phyloP scores from a whole-genome alignment of 305 asterid genomes.

The Fraxinus ornus region DNA sequence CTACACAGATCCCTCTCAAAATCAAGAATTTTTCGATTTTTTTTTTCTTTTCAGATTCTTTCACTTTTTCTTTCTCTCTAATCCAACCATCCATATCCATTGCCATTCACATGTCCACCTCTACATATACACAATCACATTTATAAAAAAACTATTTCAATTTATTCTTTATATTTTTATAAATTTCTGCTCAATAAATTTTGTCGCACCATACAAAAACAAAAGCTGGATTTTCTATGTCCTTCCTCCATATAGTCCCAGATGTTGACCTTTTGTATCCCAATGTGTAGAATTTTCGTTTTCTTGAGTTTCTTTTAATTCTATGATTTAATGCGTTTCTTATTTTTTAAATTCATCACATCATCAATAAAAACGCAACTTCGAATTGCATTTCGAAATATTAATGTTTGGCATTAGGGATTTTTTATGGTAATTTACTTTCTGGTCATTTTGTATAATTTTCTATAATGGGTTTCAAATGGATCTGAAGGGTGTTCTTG shows the following conservation, averaged over 20 bases:
- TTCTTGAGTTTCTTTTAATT: conserved; percentile 12
- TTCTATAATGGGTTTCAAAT: conserved; percentile 8
- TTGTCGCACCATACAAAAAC: conserved; percentile 6
- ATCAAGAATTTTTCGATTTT: conserved; percentile 32
- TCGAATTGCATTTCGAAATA: conserved; percentile 4
- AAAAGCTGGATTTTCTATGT: conserved; percentile 27
- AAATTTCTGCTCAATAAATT: neutral
- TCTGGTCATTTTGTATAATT: conserved; percentile 4
- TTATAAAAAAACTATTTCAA: neutral
- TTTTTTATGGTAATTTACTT: neutral
- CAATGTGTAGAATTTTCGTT: conserved; percentile 15
- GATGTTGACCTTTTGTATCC: conserved; percentile 37
- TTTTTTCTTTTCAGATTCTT: conserved; percentile 15
- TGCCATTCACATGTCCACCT: neutral
- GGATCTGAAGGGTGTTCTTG: conserved; percentile 37
- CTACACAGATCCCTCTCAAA: conserved; percentile 35
- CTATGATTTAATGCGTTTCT: conserved; percentile 16
- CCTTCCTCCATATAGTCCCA: conserved; percentile 14
- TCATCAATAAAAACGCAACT: conserved; percentile 7
- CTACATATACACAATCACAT: neutral
- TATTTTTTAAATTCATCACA: neutral
- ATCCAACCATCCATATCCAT: conserved; percentile 5
- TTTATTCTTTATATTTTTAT: neutral
- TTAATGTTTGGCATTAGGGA: conserved; percentile 14
- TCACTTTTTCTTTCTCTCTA: conserved; percentile 3